phyloP scores from a whole-genome alignment of 228 moss, liverwort and hornwort genomes.

The Sphagnum magellanicum region DNA sequence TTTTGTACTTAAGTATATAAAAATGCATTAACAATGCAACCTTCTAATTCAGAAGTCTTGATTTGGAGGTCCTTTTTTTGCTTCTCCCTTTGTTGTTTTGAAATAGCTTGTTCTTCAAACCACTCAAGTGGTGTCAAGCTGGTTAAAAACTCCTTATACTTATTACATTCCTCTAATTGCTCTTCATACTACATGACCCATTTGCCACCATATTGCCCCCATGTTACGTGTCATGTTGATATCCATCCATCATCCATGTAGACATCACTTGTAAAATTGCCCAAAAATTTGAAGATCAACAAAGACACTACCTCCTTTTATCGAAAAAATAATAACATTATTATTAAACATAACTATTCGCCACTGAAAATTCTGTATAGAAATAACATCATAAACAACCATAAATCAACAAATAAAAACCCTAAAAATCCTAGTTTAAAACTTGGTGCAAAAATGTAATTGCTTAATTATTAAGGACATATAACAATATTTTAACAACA shows the following conservation, averaged over 20 bases:
- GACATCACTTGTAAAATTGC: background rate
- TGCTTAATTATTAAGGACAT: no score
- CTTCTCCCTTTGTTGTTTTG: slow-evolving; percentile 19
- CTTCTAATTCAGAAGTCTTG: background rate
- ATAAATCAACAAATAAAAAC: no score
- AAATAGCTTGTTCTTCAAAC: slow-evolving; percentile 69
- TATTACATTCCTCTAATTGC: slow-evolving; percentile 90
- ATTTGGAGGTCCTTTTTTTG: slow-evolving; percentile 3
- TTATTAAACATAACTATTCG: background rate
- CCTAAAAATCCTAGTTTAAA: no score
- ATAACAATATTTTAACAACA: no score
- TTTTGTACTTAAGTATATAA: background rate
- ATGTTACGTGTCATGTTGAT: background rate
- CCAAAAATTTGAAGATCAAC: background rate
- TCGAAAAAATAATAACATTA: background rate
- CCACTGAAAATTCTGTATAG: background rate
- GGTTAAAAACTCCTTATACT: slow-evolving; percentile 73
- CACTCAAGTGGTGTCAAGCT: slow-evolving; percentile 82
- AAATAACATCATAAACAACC: background rate
- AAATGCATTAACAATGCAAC: background rate
- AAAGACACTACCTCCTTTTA: background rate
- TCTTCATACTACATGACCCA: slow-evolving; percentile 76
- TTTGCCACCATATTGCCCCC: slow-evolving; percentile 8
- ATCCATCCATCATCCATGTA: no score
- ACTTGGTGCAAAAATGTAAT: no score